Evolutionary conservation across 176 grass and related monocot species (phyloP).

Genomic region (Tillandsia fasciculata): DNA sequence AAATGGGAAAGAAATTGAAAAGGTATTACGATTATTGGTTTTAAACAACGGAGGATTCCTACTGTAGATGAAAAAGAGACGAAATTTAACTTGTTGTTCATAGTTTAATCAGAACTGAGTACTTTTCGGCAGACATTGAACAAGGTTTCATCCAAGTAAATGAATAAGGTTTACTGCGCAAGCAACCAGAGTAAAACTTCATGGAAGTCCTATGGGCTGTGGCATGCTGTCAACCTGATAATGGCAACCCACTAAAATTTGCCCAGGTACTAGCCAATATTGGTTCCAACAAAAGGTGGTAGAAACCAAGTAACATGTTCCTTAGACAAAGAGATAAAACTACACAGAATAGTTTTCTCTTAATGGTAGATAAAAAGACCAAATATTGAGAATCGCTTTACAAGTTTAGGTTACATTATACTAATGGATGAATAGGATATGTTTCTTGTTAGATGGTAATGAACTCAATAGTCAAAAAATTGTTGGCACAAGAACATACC

Average conservation of each 20-base stretch:
- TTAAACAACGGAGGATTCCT: too few species aligned
- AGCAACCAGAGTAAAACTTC: not conserved
- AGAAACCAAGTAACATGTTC: not conserved
- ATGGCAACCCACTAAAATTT: not conserved
- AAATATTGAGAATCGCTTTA: not conserved
- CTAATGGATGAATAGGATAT: not conserved
- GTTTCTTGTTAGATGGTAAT: not conserved
- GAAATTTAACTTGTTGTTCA: too few species aligned
- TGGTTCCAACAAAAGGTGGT: not conserved
- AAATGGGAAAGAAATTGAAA: too few species aligned
- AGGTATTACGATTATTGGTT: too few species aligned
- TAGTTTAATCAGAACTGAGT: too few species aligned
- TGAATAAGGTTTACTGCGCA: not conserved
- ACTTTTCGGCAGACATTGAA: too few species aligned
- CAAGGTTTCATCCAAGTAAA: too few species aligned
- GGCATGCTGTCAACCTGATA: not conserved
- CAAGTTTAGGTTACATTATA: not conserved
- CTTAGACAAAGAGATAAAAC: not conserved
- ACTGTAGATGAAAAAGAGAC: too few species aligned
- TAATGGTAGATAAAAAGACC: not conserved
- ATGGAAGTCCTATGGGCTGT: not conserved
- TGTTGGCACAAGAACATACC: slow-evolving; percentile 28
- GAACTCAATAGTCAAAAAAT: not conserved
- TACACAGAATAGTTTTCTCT: not conserved
- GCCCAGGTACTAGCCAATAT: not conserved